phyloP scores from a whole-genome alignment of 129 eudicot genomes.

The Flaveria robusta region DNA sequence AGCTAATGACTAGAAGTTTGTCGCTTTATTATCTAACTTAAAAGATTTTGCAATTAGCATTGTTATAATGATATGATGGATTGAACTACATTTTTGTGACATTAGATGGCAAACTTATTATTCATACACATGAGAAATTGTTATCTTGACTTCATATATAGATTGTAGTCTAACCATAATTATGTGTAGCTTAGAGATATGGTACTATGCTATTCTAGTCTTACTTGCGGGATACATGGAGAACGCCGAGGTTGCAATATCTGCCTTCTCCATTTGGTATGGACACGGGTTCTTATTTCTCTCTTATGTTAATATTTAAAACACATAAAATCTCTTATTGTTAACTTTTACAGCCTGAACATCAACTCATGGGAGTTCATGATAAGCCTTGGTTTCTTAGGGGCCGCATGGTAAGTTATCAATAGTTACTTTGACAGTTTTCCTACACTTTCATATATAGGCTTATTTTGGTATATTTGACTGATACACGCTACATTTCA shows the following conservation, averaged over 20 bases:
- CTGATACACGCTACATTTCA: not conserved
- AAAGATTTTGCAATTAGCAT: no score
- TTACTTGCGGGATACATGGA: slow-evolving; percentile 67
- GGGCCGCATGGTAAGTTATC: slow-evolving; percentile 62
- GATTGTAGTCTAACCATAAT: no score
- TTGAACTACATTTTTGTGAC: no score
- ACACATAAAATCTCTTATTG: no score
- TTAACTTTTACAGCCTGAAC: slow-evolving; percentile 45
- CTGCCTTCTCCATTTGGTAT: slow-evolving; percentile 73
- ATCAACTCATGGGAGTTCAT: slow-evolving; percentile 55
- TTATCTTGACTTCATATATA: no score
- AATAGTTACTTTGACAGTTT: not conserved
- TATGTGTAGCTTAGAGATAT: slow-evolving; percentile 53
- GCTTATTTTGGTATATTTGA: not conserved
- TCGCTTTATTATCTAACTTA: no score
- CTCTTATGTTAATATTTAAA: not conserved
- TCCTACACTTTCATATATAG: not conserved
- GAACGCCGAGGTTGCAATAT: slow-evolving; percentile 62
- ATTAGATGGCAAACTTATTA: no score
- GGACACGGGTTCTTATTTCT: not conserved
- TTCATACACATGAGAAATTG: no score
- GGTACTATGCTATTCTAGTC: slow-evolving; percentile 67
- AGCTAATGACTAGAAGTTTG: no score
- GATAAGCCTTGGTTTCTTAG: slow-evolving; percentile 62
- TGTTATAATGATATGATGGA: no score